Percentiles rank a stretch among this genome's conserved stretches.
Conservation (phyloP, 108 stramenopile species). For the Discostella stelligeroides region DNA sequence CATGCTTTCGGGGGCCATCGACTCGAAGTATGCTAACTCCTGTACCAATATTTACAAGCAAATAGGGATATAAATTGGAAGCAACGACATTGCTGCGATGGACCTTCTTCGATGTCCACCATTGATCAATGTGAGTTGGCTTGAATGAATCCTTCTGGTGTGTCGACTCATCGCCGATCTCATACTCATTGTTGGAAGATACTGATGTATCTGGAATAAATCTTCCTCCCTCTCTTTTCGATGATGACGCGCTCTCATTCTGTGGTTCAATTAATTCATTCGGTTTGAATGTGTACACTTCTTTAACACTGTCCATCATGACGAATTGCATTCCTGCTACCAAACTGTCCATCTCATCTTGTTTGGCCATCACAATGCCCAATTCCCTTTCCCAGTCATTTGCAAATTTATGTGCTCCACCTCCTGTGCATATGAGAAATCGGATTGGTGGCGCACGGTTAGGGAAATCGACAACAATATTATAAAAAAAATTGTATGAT, state of each 20-base stretch:
- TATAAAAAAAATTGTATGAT: conserved; percentile 6
- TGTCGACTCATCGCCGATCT: neutral
- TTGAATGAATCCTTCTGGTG: conserved; percentile 8
- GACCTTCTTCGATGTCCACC: conserved; percentile 91
- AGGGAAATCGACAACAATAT: conserved; percentile 17
- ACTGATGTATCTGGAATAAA: conserved; percentile 1
- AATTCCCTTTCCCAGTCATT: conserved; percentile 78
- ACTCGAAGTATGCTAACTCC: conserved; percentile 96
- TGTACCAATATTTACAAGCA: conserved; percentile 97
- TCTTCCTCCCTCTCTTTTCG: neutral
- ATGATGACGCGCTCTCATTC: neutral
- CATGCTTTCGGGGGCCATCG: conserved; percentile 92
- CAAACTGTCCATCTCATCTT: conserved; percentile 95
- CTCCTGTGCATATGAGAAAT: conserved; percentile 78
- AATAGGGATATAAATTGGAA: conserved; percentile 85
- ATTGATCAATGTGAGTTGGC: conserved; percentile 56
- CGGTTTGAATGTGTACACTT: conserved; percentile 96
- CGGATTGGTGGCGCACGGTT: neutral
- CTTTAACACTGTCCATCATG: conserved; percentile 86
- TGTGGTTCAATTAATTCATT: conserved; percentile 30
- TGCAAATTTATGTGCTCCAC: conserved; percentile 98
- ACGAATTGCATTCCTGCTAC: conserved; percentile 98
- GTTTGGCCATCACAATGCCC: conserved; percentile 88
- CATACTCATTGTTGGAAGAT: conserved; percentile 3
- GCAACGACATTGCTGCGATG: conserved; percentile 73